Conservation (phyloP, 345 rosid genomes). For the Barbarea vulgaris region DNA sequence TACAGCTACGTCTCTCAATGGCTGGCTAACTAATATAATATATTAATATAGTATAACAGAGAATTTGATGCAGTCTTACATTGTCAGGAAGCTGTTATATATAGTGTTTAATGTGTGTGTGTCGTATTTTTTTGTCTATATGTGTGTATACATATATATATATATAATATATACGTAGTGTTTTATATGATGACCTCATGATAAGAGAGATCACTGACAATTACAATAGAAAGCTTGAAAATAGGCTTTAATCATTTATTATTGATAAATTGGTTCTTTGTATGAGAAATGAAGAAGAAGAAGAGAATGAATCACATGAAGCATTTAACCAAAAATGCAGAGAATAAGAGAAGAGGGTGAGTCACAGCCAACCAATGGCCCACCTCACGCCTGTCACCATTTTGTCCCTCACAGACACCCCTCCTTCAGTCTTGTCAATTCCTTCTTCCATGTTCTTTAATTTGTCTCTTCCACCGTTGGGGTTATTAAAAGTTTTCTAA, state of each 20-base stretch:
- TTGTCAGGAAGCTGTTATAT: conserved; percentile 26
- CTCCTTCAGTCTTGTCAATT: conserved; percentile 42
- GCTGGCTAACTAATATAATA: neutral
- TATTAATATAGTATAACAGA: conserved; percentile 16
- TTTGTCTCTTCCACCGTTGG: conserved; percentile 29
- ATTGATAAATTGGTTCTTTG: conserved; percentile 3
- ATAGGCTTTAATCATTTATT: conserved; percentile 38
- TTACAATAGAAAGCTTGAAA: conserved; percentile 17
- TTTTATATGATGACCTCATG: conserved; percentile 45
- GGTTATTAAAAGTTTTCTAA: neutral
- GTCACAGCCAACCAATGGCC: conserved; percentile 41
- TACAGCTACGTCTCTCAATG: neutral
- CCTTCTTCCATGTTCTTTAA: neutral
- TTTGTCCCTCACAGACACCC: conserved; percentile 39
- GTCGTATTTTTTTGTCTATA: conserved; percentile 17
- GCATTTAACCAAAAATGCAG: conserved; percentile 22
- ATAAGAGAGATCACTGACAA: conserved; percentile 45
- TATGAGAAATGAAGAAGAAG: neutral
- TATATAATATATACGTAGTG: conserved; percentile 17
- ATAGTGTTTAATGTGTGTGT: conserved; percentile 24
- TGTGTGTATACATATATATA: neutral
- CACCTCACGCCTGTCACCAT: conserved; percentile 41
- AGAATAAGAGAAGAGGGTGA: conserved; percentile 25
- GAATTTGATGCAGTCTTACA: conserved; percentile 42
- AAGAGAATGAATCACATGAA: conserved; percentile 37